Conservation (phyloP, 257 asterid species). For the Thymus mandschuricus region DNA sequence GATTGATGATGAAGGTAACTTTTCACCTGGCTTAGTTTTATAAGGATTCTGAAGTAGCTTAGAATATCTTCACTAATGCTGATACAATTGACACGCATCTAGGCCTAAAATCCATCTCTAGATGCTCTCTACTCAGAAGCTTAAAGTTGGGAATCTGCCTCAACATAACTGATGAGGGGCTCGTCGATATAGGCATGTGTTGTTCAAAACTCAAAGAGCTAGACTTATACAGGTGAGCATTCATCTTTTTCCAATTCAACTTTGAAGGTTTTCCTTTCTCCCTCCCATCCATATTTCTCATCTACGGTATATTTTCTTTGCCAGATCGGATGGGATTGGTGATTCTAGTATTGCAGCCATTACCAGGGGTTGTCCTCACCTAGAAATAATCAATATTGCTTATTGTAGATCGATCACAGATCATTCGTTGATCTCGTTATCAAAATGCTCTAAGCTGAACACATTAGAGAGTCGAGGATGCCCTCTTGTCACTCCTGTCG, state of each 20-base stretch:
- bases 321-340: conserved; percentile 78
- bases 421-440: conserved; percentile 58
- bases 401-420: conserved; percentile 70
- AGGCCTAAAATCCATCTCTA: conserved; percentile 75
- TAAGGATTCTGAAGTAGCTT: conserved; percentile 1
- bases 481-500: conserved; percentile 69
- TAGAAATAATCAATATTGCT: conserved; percentile 74
- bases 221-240: conserved; percentile 75
- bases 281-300: conserved; percentile 1
- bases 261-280: neutral
- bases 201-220: conserved; percentile 79
- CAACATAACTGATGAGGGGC: conserved; percentile 71
- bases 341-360: conserved; percentile 67
- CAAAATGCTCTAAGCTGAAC: conserved; percentile 70
- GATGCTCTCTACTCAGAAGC: conserved; percentile 64
- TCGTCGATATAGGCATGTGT: conserved; percentile 60
- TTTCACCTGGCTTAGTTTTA: conserved; percentile 17
- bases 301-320: conserved; percentile 21
- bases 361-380: conserved; percentile 67
- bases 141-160: conserved; percentile 80
- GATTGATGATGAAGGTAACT: conserved; percentile 80
- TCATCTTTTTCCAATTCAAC: neutral
- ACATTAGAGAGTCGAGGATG: conserved; percentile 85
- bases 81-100: conserved; percentile 25
- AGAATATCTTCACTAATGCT: conserved; percentile 3